Evolutionary conservation across 305 asterid genomes (phyloP).

Genomic region (Fraxinus platypoda): DNA sequence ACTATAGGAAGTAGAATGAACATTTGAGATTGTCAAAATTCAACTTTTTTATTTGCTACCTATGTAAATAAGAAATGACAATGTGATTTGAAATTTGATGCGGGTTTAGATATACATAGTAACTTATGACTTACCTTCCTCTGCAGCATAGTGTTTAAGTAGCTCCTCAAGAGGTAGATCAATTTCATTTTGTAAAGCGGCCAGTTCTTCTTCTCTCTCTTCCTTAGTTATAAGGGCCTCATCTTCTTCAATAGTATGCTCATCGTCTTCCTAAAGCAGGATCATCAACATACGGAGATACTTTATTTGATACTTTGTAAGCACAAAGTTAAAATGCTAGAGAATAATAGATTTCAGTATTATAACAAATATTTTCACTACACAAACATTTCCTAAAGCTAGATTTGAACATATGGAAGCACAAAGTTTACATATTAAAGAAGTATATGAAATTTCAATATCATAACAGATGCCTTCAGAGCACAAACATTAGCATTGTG

Average conservation of each 20-base stretch:
- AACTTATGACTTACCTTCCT: slow-evolving; percentile 46
- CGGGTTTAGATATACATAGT: slow-evolving; percentile 1
- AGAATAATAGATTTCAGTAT: neutral
- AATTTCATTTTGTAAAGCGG: slow-evolving; percentile 74
- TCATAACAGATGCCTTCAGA: neutral
- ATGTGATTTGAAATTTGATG: neutral
- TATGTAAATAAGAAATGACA: slow-evolving; percentile 9
- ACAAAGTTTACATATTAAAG: neutral
- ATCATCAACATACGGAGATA: slow-evolving; percentile 34
- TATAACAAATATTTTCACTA: neutral
- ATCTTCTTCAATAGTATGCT: slow-evolving; percentile 93
- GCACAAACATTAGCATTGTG: slow-evolving; percentile 11
- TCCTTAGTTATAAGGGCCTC: slow-evolving; percentile 91
- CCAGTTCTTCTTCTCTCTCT: slow-evolving; percentile 93
- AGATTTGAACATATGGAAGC: neutral
- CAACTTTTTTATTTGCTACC: slow-evolving; percentile 16
- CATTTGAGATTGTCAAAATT: neutral
- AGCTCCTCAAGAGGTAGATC: slow-evolving; percentile 88
- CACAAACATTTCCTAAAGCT: neutral
- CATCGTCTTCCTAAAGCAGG: slow-evolving; percentile 92
- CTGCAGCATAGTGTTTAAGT: slow-evolving; percentile 67
- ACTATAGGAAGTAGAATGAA: neutral
- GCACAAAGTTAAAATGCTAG: slow-evolving; percentile 2
- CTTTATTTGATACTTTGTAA: slow-evolving; percentile 28
- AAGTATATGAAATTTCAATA: slow-evolving; percentile 8